Percentiles rank a stretch among this genome's conserved stretches.
Evolutionary conservation across 306 rosid species (phyloP).

Genomic region (Glycine tomentella): DNA sequence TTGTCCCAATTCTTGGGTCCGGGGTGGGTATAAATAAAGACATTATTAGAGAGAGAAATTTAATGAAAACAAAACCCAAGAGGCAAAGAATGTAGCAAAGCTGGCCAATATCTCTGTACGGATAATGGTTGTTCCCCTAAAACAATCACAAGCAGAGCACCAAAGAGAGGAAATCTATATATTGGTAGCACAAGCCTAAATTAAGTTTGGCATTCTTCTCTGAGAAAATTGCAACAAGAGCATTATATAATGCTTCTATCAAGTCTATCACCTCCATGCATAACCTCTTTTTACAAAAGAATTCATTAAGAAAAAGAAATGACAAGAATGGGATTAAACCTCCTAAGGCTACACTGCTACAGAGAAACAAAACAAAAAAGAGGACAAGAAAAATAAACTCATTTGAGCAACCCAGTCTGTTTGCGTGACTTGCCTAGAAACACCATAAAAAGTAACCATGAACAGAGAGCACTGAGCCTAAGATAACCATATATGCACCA

Average conservation of each 20-base stretch:
- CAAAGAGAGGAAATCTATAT: neutral
- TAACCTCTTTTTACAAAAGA: neutral
- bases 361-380: neutral
- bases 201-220: neutral
- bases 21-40: neutral
- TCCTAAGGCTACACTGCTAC: neutral
- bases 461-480: conserved; percentile 3
- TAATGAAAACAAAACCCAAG: neutral
- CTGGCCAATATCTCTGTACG: conserved; percentile 2
- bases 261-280: conserved; percentile 1
- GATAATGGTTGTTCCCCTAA: neutral
- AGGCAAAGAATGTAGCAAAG: conserved; percentile 1
- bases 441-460: conserved; percentile 16
- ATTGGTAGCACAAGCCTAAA: conserved; percentile 12
- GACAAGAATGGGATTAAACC: neutral
- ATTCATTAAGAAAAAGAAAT: neutral
- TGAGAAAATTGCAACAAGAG: neutral
- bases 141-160: conserved; percentile 16
- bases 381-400: neutral
- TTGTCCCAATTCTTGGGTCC: neutral
- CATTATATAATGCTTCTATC: neutral
- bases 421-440: conserved; percentile 10
- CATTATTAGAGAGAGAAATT: neutral
- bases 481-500: conserved; percentile 31
- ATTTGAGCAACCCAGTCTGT: neutral